A percentile compares a stretch with the other conserved stretches of the same genome.
These are phyloP conservation scores for Penicillium sp. DNA, from an alignment of 2,329 filamentous ascomycete species.

Conservation along the genomic window DNA sequence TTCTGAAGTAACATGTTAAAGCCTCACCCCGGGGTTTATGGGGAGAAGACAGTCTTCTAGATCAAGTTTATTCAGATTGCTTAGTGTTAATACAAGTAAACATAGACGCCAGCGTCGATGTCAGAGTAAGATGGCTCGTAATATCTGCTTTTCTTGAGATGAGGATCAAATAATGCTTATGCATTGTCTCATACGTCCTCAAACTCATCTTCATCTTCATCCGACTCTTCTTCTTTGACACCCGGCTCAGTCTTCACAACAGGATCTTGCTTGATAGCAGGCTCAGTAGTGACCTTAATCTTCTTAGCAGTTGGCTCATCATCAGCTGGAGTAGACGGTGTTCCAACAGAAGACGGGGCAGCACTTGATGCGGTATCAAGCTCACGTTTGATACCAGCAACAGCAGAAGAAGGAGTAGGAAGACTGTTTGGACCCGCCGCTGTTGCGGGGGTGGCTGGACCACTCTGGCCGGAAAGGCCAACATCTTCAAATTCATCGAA, in stretches of 20 bases:
- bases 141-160: background rate
- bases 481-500: slow-evolving; percentile 49
- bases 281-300: slow-evolving; percentile 30
- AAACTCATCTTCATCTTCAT: slow-evolving; percentile 48
- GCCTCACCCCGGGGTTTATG: background rate
- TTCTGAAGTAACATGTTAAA: background rate
- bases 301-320: slow-evolving; percentile 46
- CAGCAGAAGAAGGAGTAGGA: slow-evolving; percentile 19
- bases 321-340: slow-evolving; percentile 37
- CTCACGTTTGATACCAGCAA: slow-evolving; percentile 39
- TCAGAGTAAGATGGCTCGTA: background rate
- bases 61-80: background rate
- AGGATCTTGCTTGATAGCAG: slow-evolving; percentile 12
- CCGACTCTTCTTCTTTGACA: slow-evolving; percentile 39
- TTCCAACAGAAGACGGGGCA: slow-evolving; percentile 38
- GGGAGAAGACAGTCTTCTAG: background rate
- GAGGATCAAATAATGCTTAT: background rate
- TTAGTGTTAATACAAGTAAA: slow-evolving; percentile 1
- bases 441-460: slow-evolving; percentile 35
- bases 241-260: slow-evolving; percentile 6
- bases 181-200: slow-evolving; percentile 38
- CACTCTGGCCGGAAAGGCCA: slow-evolving; percentile 37
- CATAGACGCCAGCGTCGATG: slow-evolving; percentile 3
- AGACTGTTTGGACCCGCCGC: slow-evolving; percentile 29
- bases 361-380: slow-evolving; percentile 40